These are phyloP conservation scores for Saccharomyces eubayanus DNA, from an alignment of 805 yeast genomes.

Conservation along the genomic window DNA sequence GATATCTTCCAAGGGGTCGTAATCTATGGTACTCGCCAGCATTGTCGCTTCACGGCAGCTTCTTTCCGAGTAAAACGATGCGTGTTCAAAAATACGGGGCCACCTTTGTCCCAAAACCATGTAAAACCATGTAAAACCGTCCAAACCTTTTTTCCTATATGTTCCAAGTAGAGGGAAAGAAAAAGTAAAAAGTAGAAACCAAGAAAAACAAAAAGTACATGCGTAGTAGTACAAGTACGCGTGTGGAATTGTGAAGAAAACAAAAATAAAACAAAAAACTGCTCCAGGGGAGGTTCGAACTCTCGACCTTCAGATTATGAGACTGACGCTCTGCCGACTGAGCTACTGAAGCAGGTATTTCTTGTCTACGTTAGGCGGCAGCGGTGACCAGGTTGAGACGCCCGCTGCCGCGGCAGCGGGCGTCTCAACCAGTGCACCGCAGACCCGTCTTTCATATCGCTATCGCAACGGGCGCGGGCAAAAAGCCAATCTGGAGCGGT, in stretches of 20 bases:
- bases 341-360: conserved; percentile 36
- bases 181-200: not conserved
- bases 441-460: not conserved
- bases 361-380: too few relatives aligned
- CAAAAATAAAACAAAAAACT: conserved; percentile 14
- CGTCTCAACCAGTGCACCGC: too few relatives aligned
- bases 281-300: conserved; percentile 45
- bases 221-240: too few relatives aligned
- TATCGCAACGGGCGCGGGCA: not conserved
- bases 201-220: not conserved
- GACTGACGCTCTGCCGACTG: conserved; percentile 48
- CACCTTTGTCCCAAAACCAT: too few relatives aligned
- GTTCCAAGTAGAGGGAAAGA: not conserved
- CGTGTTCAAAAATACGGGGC: too few relatives aligned
- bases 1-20: conserved; percentile 49
- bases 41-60: conserved; percentile 7
- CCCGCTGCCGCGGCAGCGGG: too few relatives aligned
- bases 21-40: conserved; percentile 32
- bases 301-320: conserved; percentile 44
- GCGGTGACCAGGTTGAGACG: too few relatives aligned
- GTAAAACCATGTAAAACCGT: too few relatives aligned
- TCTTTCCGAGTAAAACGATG: not conserved
- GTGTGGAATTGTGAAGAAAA: not conserved
- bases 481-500: not conserved
- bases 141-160: too few relatives aligned